Conservation (phyloP, 768 basidiomycete species). For the Boletus sensibilis region DNA sequence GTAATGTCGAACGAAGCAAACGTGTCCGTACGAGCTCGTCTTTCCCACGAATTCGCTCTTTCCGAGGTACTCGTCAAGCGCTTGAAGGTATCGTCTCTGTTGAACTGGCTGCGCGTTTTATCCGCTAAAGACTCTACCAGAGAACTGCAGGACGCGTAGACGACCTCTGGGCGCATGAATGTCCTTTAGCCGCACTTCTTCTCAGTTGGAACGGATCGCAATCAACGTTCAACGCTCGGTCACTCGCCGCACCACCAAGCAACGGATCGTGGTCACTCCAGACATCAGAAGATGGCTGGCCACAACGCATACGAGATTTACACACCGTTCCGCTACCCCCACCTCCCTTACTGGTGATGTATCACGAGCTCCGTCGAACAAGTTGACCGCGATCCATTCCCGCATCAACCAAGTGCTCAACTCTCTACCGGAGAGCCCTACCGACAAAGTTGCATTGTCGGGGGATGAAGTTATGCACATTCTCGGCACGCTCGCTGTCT, state of each 20-base stretch:
- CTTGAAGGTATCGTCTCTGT: constrained; percentile 17
- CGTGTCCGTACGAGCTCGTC: constrained; percentile 23
- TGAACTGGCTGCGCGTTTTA: neutral
- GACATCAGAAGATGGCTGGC: constrained; percentile 24
- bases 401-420: constrained; percentile 24
- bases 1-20: constrained; percentile 18
- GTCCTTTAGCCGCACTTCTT: constrained; percentile 46
- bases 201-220: constrained; percentile 30
- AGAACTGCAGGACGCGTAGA: constrained; percentile 14
- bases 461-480: constrained; percentile 36
- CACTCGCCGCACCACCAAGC: constrained; percentile 10
- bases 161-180: constrained; percentile 52
- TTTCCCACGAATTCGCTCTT: constrained; percentile 29
- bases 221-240: constrained; percentile 25
- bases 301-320: constrained; percentile 10
- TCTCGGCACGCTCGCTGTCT: constrained; percentile 48
- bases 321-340: neutral
- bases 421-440: constrained; percentile 14
- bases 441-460: constrained; percentile 12
- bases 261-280: constrained; percentile 6
- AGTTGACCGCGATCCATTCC: constrained; percentile 22
- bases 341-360: constrained; percentile 6
- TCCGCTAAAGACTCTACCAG: constrained; percentile 10
- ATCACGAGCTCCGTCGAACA: constrained; percentile 16
- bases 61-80: neutral